A percentile compares a stretch with the other conserved stretches of the same genome.
phyloP scores from a whole-genome alignment of 306 rosid species.

The Dalbergia cochinchinensis region DNA sequence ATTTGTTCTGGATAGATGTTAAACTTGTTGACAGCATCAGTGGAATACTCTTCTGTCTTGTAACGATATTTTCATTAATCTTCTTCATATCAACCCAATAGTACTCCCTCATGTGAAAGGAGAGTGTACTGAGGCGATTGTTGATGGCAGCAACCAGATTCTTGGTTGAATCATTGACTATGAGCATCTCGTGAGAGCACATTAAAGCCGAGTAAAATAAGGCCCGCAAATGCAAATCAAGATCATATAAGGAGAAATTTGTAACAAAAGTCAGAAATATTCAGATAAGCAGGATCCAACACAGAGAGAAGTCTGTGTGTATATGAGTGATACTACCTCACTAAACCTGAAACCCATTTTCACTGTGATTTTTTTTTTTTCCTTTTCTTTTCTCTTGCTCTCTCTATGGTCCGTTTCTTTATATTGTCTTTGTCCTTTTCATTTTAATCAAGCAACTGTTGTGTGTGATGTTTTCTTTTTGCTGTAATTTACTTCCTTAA shows the following conservation, averaged over 20 bases:
- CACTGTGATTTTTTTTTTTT: no score
- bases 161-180: slow-evolving; percentile 75
- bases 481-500: no score
- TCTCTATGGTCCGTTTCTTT: no score
- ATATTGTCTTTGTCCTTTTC: no score
- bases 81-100: slow-evolving; percentile 89
- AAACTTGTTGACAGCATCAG: slow-evolving; percentile 90
- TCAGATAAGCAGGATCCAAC: slow-evolving; percentile 15
- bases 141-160: slow-evolving; percentile 77
- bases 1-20: slow-evolving; percentile 95
- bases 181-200: slow-evolving; percentile 82
- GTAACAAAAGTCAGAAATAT: slow-evolving; percentile 26
- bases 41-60: slow-evolving; percentile 90
- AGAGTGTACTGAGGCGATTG: slow-evolving; percentile 86
- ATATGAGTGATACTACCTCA: no score
- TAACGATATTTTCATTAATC: slow-evolving; percentile 93
- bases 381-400: no score
- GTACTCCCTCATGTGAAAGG: slow-evolving; percentile 87
- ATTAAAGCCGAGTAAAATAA: slow-evolving; percentile 86
- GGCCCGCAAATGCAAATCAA: slow-evolving; percentile 62
- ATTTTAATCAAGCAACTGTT: no score
- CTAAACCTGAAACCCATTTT: no score
- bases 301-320: slow-evolving; percentile 9
- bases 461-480: no score
- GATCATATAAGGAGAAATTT: slow-evolving; percentile 25